Conservation (phyloP, 495 filamentous ascomycete genomes). For the Cladorrhinum samala region DNA sequence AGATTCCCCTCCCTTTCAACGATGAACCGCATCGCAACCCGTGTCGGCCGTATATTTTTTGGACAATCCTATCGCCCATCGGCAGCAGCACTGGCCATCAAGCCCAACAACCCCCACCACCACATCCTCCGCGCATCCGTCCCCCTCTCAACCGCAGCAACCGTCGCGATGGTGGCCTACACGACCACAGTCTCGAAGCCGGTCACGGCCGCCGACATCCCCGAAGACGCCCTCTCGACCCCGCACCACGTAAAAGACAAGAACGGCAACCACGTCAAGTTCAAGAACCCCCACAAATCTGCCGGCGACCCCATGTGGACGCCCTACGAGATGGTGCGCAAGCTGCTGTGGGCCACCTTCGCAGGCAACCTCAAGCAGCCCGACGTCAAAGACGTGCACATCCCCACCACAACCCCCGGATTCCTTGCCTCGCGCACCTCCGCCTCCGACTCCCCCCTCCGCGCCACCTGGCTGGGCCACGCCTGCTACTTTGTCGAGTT, state of each 20-base stretch:
- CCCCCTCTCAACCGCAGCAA: conserved; percentile 8
- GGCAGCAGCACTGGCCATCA: not conserved
- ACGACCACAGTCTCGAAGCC: conserved; percentile 20
- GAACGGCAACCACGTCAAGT: conserved; percentile 28
- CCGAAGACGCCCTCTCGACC: conserved; percentile 21
- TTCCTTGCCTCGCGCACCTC: conserved; percentile 57
- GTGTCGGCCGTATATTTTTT: not conserved
- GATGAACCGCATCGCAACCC: not conserved
- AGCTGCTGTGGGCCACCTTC: conserved; percentile 40
- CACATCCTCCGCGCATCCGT: conserved; percentile 7
- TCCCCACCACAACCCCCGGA: conserved; percentile 54
- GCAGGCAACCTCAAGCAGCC: conserved; percentile 58
- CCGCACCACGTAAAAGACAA: conserved; percentile 32
- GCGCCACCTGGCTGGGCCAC: conserved; percentile 95
- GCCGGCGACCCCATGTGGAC: conserved; percentile 4
- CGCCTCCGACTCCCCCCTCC: conserved; percentile 51
- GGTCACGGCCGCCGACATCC: conserved; percentile 7
- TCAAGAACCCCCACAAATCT: conserved; percentile 32
- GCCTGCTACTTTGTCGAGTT: conserved; percentile 94
- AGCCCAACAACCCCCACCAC: not conserved
- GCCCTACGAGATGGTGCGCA: not conserved
- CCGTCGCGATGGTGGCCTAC: conserved; percentile 13
- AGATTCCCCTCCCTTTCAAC: not conserved
- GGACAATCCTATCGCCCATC: not conserved
- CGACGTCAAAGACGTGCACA: conserved; percentile 53